Evolutionary conservation across 768 basidiomycete genomes (phyloP), one percentile per base, ranked within the genome.

Genomic region (Plicaturopsis crispa): DNA sequence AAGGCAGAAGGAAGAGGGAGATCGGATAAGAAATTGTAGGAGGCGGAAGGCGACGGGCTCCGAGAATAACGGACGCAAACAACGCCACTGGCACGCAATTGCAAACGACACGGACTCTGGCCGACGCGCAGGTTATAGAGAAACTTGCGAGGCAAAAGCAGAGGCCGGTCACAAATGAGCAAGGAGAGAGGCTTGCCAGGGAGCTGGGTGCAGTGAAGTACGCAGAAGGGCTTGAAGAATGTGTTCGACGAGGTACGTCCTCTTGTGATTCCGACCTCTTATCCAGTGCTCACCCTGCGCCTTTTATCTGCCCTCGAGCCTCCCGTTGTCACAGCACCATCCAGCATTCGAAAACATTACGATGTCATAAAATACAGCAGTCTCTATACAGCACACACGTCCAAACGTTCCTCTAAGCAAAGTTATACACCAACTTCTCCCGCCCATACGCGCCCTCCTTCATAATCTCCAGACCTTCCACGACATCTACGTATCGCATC

Each of bases 221-320:
- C 57, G 93, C 96, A 99, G 75, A 91, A 92, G 74, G 96, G 96
- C 20, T 65, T 99, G 63, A 99, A 99, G 85, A 98, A 98, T 62
- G 96, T 99, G 45, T 99, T 99, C 59, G 96, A 99, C 60, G 96
- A 99, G 84, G 92, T 89, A 60, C 57, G 84, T 70, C 6, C 38
- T 38, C 36, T 36, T 31, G 16, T 4, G 26, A 21, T 11, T 42
- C 13, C 21, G 34, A 14, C 24, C 31, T 33, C 41, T 51, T 44
- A 38, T 16, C 31, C 31, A 17, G 36, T n/a, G 14, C 32, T 34
- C 31, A 22, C 18, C n/a, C 28, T 57, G 91, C 92, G 96, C 96
- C 38, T 99, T 54, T 96, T 98, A 43, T 93, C 94, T 52, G 96
- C 94, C 8, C 80, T 98, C 47, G 94, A 99, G 60, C 96, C 96